Conservation (phyloP, 495 filamentous ascomycete species). For the Penicillium macrosclerotiorum region DNA sequence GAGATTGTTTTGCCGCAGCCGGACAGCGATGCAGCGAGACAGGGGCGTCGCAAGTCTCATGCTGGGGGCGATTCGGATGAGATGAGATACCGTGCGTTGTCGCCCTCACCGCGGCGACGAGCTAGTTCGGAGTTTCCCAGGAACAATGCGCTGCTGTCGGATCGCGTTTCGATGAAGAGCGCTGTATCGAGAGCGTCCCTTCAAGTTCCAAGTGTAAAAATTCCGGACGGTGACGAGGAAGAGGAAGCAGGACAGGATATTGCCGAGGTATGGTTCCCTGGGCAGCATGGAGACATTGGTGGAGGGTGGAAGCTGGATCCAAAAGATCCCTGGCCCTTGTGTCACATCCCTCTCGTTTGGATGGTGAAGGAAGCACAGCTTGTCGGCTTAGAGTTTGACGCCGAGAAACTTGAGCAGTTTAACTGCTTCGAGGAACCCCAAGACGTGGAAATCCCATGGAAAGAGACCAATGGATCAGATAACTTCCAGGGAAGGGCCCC, state of each 20-base stretch:
- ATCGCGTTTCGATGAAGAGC: conserved; percentile 11
- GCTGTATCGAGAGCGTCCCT: conserved; percentile 9
- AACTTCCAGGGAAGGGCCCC: background rate
- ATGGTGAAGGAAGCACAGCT: conserved; percentile 75
- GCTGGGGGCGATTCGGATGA: background rate
- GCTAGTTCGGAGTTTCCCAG: conserved; percentile 4
- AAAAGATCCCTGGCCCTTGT: conserved; percentile 54
- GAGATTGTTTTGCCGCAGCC: conserved; percentile 8
- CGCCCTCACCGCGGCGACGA: conserved; percentile 5
- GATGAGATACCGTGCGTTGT: conserved; percentile 14
- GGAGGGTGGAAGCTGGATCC: conserved; percentile 69
- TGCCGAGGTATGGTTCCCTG: conserved; percentile 76
- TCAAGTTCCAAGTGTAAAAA: conserved; percentile 3
- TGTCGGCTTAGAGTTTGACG: conserved; percentile 67
- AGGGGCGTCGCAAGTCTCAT: background rate
- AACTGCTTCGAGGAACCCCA: conserved; percentile 47
- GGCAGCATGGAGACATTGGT: conserved; percentile 77
- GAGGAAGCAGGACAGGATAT: conserved; percentile 67
- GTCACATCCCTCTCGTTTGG: conserved; percentile 72
- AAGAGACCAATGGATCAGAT: background rate
- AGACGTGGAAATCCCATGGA: background rate
- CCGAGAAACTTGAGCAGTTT: conserved; percentile 59
- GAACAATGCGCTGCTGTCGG: conserved; percentile 2
- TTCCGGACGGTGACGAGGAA: conserved; percentile 8
- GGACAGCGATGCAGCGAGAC: background rate